These are phyloP conservation scores for Chlorella vulgaris DNA, from an alignment of 139 green algal genomes.

Conservation along the genomic window DNA sequence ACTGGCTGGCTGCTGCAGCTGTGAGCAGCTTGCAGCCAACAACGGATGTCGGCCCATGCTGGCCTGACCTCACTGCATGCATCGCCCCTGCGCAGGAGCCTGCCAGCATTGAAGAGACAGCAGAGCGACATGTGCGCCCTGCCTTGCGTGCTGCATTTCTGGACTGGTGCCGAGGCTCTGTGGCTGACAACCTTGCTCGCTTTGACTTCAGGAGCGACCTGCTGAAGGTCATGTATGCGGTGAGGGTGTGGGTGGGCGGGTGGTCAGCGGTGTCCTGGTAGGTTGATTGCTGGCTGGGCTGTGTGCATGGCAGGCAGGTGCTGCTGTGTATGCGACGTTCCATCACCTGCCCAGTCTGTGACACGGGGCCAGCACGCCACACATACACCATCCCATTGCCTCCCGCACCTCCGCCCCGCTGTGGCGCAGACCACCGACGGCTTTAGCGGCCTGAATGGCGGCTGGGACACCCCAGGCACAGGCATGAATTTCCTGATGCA, in stretches of 20 bases:
- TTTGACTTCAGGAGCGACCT: conserved; percentile 63
- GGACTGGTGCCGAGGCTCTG: conserved; percentile 43
- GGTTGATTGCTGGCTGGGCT: background rate
- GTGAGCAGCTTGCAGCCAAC: no score
- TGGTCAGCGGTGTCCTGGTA: background rate
- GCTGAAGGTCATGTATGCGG: conserved; percentile 64
- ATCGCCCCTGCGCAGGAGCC: conserved; percentile 30
- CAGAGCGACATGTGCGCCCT: conserved; percentile 55
- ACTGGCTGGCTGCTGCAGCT: no score
- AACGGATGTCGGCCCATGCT: background rate
- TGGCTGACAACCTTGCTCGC: conserved; percentile 52
- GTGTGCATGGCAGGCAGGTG: background rate
- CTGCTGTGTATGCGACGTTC: background rate
- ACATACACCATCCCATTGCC: background rate
- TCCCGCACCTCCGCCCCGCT: background rate
- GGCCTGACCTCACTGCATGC: background rate
- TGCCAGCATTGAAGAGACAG: conserved; percentile 59
- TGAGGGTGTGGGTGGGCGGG: background rate
- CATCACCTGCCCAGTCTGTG: no score
- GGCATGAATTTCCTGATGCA: conserved; percentile 72
- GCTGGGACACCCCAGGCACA: conserved; percentile 58
- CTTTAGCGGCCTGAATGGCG: conserved; percentile 52
- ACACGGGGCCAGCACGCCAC: no score
- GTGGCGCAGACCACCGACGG: conserved; percentile 49
- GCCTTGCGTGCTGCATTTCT: conserved; percentile 55